A percentile compares a stretch with the other conserved stretches of the same genome.
Conservation (phyloP, 805 yeast genomes). For the Metschnikowia colocasiae region DNA sequence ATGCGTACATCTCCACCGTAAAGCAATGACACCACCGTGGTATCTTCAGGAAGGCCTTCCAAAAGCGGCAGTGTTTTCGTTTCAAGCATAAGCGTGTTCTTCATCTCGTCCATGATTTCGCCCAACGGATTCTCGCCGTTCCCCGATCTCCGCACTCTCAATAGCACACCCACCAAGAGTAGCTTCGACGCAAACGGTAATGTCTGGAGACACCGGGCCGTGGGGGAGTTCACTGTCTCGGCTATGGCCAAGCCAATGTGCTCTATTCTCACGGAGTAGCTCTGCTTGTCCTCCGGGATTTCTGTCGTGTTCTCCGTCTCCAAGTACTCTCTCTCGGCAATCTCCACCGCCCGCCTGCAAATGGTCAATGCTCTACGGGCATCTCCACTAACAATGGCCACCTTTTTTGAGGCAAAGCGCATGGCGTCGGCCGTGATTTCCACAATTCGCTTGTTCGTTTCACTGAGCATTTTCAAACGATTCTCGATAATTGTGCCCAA, state of each 20-base stretch:
- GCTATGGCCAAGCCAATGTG: slow-evolving; percentile 78
- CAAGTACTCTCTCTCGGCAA: slow-evolving; percentile 66
- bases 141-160: slow-evolving; percentile 64
- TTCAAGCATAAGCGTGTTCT: slow-evolving; percentile 44
- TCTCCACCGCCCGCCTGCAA: slow-evolving; percentile 83
- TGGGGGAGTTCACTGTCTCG: slow-evolving; percentile 75
- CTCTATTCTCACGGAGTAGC: slow-evolving; percentile 58
- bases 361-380: slow-evolving; percentile 89
- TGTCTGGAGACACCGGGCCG: slow-evolving; percentile 51
- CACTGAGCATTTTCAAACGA: slow-evolving; percentile 50
- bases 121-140: slow-evolving; percentile 68
- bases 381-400: slow-evolving; percentile 96
- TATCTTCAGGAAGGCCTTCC: slow-evolving; percentile 10
- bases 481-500: slow-evolving; percentile 69
- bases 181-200: slow-evolving; percentile 70
- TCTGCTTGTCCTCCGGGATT: slow-evolving; percentile 27
- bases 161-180: slow-evolving; percentile 62
- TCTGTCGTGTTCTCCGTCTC: slow-evolving; percentile 23
- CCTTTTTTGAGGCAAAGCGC: slow-evolving; percentile 88
- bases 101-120: slow-evolving; percentile 75
- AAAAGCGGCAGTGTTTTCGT: slow-evolving; percentile 24
- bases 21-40: slow-evolving; percentile 22
- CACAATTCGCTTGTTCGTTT: slow-evolving; percentile 39
- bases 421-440: slow-evolving; percentile 67
- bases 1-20: slow-evolving; percentile 42